Conservation (phyloP, 129 eudicot genomes). For the Scalesia atractyloides region DNA sequence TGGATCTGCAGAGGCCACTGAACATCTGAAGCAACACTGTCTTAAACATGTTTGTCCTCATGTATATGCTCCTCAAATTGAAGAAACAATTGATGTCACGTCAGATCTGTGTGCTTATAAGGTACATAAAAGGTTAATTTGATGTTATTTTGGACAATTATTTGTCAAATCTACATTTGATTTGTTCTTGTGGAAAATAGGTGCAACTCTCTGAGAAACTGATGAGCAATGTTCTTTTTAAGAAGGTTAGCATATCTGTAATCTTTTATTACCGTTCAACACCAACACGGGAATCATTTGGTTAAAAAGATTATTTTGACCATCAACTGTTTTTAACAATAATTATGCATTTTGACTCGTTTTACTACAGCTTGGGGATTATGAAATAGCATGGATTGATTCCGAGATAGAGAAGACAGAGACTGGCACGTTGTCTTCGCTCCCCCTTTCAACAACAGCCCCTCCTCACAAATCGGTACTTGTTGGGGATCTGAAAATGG, state of each 20-base stretch:
- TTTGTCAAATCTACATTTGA: slow-evolving; percentile 12
- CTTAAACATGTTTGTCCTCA: slow-evolving; percentile 84
- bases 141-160: slow-evolving; percentile 2
- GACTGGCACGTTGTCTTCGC: slow-evolving; percentile 63
- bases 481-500: slow-evolving; percentile 97
- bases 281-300: background rate
- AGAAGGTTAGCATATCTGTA: slow-evolving; percentile 60
- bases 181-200: slow-evolving; percentile 38
- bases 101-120: slow-evolving; percentile 98
- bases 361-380: slow-evolving; percentile 80
- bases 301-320: background rate
- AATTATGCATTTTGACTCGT: background rate
- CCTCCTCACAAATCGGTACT: slow-evolving; percentile 91
- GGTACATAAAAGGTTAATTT: slow-evolving; percentile 34
- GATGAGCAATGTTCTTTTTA: slow-evolving; percentile 93
- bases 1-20: slow-evolving; percentile 99
- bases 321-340: background rate
- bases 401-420: slow-evolving; percentile 88
- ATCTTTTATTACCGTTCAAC: background rate
- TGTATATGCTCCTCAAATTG: slow-evolving; percentile 93
- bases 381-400: slow-evolving; percentile 97
- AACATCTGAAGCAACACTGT: slow-evolving; percentile 96
- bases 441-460: slow-evolving; percentile 76
- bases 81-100: slow-evolving; percentile 93
- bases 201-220: slow-evolving; percentile 96